Percentiles rank a stretch among this genome's conserved stretches.
These are phyloP conservation scores for Calophaca sinica DNA, from an alignment of 306 rosid species.

Conservation along the genomic window DNA sequence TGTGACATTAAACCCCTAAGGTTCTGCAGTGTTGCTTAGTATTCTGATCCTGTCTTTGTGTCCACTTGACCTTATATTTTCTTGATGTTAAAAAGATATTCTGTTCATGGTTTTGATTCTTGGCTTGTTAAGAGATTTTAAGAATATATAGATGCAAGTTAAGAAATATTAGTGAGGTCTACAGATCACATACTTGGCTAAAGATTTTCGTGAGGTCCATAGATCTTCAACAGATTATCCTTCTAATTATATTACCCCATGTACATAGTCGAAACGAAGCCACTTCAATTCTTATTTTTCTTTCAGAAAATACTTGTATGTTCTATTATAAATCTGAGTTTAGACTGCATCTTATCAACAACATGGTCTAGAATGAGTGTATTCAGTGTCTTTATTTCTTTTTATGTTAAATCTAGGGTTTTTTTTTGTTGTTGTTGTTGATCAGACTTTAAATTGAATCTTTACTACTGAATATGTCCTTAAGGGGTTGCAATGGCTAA, in stretches of 20 bases:
- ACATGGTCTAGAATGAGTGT: slow-evolving; percentile 16
- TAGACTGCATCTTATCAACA: slow-evolving; percentile 27
- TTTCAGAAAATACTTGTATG: background rate
- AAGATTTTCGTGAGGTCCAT: slow-evolving; percentile 24
- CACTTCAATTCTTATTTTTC: slow-evolving; percentile 25
- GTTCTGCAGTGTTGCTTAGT: background rate
- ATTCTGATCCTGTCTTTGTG: slow-evolving; percentile 37
- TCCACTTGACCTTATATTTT: slow-evolving; percentile 19
- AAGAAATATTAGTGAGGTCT: background rate
- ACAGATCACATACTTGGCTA: background rate
- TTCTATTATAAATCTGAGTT: slow-evolving; percentile 20
- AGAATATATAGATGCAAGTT: background rate
- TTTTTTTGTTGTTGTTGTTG: too few relatives aligned
- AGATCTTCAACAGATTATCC: background rate
- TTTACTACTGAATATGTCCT: slow-evolving; percentile 7
- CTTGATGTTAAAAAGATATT: slow-evolving; percentile 6
- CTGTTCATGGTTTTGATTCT: slow-evolving; percentile 35
- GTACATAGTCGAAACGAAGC: slow-evolving; percentile 15
- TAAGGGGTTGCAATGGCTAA: slow-evolving; percentile 24
- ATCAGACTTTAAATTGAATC: background rate
- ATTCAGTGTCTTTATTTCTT: slow-evolving; percentile 19
- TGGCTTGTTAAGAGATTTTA: slow-evolving; percentile 23
- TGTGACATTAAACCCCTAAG: slow-evolving; percentile 31
- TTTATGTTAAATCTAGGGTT: background rate
- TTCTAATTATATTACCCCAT: slow-evolving; percentile 20